Evolutionary conservation across 495 filamentous ascomycete species (phyloP).

Genomic region (Aspergillus mulundensis): DNA sequence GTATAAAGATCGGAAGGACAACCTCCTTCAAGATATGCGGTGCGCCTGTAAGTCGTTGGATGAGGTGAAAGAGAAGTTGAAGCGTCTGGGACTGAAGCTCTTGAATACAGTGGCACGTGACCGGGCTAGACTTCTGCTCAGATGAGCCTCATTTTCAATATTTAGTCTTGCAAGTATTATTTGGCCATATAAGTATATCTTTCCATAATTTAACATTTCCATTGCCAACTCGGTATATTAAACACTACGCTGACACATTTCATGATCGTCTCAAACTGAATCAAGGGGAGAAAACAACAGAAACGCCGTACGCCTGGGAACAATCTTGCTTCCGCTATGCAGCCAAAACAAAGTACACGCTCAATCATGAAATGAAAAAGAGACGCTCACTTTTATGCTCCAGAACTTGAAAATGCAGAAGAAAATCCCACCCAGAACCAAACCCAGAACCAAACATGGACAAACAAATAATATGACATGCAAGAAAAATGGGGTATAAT

Average conservation of each 20-base stretch:
- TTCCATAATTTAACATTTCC: neutral
- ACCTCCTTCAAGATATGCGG: conserved; percentile 19
- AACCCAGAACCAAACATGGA: conserved; percentile 12
- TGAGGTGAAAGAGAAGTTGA: conserved; percentile 11
- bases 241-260: neutral
- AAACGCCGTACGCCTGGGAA: conserved; percentile 16
- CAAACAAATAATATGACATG: conserved; percentile 12
- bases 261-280: neutral
- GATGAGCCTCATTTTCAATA: neutral
- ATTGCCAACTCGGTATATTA: neutral
- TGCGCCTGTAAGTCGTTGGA: conserved; percentile 12
- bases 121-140: neutral
- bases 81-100: neutral
- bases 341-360: conserved; percentile 18
- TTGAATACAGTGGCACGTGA: conserved; percentile 11
- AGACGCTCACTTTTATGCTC: conserved; percentile 15
- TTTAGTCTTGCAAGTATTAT: no score
- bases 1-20: conserved; percentile 21
- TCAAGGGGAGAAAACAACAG: neutral
- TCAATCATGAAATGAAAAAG: conserved; percentile 4
- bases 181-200: neutral
- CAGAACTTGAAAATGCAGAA: conserved; percentile 1
- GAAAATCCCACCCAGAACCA: conserved; percentile 8
- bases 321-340: conserved; percentile 25
- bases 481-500: conserved; percentile 21